Percentiles rank a stretch among this genome's conserved stretches.
Conservation (phyloP, 257 asterid genomes). For the Penstemon newberryi region DNA sequence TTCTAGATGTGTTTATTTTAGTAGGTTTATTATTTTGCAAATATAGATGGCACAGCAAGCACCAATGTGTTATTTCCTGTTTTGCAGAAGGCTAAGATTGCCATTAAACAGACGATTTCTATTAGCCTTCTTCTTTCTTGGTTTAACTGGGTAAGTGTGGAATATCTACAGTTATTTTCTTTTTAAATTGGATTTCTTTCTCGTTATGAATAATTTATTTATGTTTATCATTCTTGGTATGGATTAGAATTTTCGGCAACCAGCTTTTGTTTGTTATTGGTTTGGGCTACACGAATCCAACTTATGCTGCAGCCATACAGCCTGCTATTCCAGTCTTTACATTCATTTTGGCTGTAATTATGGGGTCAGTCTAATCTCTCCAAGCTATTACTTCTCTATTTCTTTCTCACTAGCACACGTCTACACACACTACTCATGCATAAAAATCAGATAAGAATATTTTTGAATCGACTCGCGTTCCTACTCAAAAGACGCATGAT, state of each 20-base stretch:
- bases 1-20: not conserved
- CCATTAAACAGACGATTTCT: constrained; percentile 66
- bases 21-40: constrained; percentile 3
- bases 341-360: constrained; percentile 73
- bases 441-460: not conserved
- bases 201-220: constrained; percentile 25
- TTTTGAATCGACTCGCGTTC: not conserved
- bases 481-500: not conserved
- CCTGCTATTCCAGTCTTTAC: constrained; percentile 98
- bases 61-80: constrained; percentile 18
- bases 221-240: constrained; percentile 19
- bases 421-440: not conserved
- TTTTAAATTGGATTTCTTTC: constrained; percentile 15
- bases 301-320: constrained; percentile 95
- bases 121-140: constrained; percentile 82
- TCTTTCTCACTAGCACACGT: not conserved
- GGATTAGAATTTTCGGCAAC: constrained; percentile 80
- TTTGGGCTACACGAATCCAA: constrained; percentile 92
- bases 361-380: constrained; percentile 72
- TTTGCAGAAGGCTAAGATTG: constrained; percentile 69
- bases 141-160: constrained; percentile 81
- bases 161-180: constrained; percentile 7
- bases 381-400: constrained; percentile 12
- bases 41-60: no score
- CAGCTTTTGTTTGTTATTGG: constrained; percentile 94